phyloP scores from a whole-genome alignment of 2,329 filamentous ascomycete species.

The Gaeumannomyces tritici region DNA sequence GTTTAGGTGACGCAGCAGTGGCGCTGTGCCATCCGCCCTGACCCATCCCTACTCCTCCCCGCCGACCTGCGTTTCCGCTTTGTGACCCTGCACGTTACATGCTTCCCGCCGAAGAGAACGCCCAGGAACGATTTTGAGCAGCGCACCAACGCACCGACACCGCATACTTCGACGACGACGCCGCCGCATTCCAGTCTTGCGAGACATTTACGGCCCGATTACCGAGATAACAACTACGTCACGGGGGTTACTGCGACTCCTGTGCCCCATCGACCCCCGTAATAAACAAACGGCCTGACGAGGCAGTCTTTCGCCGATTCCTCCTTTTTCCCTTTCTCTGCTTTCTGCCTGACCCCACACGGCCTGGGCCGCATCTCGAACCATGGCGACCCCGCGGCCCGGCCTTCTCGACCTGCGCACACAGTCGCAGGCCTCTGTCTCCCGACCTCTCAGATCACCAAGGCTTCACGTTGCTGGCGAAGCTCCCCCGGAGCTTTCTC shows the following conservation, averaged over 20 bases:
- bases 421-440: conserved; percentile 42
- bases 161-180: not conserved
- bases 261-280: not conserved
- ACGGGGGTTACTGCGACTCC: too few relatives aligned
- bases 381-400: conserved; percentile 44
- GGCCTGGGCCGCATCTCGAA: conserved; percentile 8
- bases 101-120: not conserved
- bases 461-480: conserved; percentile 70
- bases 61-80: not conserved
- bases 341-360: not conserved
- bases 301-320: not conserved
- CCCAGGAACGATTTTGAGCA: not conserved
- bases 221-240: not conserved
- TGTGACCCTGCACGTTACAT: not conserved
- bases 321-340: not conserved
- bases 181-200: not conserved
- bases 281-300: not conserved
- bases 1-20: not conserved
- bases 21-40: not conserved
- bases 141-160: not conserved
- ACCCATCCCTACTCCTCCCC: not conserved
- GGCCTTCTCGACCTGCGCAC: conserved; percentile 51
- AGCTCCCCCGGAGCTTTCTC: conserved; percentile 81
- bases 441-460: conserved; percentile 57
- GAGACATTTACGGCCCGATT: not conserved